phyloP scores from a whole-genome alignment of 1,284 basidiomycete genomes.

The Fomitopsis betulina region DNA sequence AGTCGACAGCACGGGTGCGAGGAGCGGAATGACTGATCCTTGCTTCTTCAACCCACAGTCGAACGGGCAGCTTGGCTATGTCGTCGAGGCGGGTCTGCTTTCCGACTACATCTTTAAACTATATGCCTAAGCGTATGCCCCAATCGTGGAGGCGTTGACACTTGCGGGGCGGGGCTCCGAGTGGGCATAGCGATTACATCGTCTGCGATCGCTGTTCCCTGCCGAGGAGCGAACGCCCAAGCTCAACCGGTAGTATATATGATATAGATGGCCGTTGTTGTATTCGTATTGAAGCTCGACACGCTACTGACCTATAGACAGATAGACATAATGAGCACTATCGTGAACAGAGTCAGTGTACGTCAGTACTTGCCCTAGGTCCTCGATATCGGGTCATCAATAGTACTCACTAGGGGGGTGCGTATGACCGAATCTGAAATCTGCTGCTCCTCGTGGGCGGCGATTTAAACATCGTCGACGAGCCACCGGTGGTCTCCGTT shows the following conservation, averaged over 20 bases:
- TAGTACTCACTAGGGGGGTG: too few species aligned
- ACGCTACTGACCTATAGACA: not conserved
- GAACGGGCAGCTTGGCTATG: constrained; percentile 7
- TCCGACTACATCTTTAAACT: constrained; percentile 5
- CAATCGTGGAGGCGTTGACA: too few species aligned
- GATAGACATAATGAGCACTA: not conserved
- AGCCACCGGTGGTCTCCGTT: too few species aligned
- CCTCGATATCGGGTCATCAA: too few species aligned
- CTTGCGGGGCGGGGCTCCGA: not conserved
- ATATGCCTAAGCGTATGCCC: not conserved
- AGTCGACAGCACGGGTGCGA: not conserved
- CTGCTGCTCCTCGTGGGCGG: too few species aligned
- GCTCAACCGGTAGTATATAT: not conserved
- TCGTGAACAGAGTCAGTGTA: too few species aligned
- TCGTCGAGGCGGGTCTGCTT: constrained; percentile 7
- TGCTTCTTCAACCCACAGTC: not conserved
- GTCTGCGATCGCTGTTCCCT: not conserved
- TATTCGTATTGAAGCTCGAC: not conserved
- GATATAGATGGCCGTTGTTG: not conserved
- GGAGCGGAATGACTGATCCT: not conserved
- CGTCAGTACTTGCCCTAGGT: too few species aligned
- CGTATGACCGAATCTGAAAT: too few species aligned
- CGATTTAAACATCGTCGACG: too few species aligned
- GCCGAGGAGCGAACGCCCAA: not conserved
- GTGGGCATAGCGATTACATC: not conserved